Evolutionary conservation across 768 basidiomycete genomes (phyloP).

Genomic region (Boletales sp.): DNA sequence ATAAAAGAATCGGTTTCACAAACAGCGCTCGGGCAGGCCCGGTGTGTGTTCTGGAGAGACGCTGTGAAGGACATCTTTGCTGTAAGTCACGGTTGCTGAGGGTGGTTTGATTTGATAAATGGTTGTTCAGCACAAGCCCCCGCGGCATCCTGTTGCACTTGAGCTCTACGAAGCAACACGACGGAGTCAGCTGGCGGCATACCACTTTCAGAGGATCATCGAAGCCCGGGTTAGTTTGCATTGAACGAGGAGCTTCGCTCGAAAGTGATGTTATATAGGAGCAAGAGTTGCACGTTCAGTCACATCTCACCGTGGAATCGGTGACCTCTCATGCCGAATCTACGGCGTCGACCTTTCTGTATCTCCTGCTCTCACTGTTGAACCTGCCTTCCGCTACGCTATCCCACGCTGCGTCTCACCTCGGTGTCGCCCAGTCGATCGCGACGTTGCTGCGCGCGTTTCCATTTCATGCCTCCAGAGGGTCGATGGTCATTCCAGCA

Average conservation of each 20-base stretch:
- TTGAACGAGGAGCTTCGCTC: slow-evolving; percentile 4
- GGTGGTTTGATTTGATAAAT: slow-evolving; percentile 11
- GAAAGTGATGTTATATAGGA: slow-evolving; percentile 43
- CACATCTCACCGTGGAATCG: slow-evolving; percentile 64
- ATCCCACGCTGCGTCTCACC: slow-evolving; percentile 78
- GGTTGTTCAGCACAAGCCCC: slow-evolving; percentile 60
- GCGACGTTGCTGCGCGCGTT: slow-evolving; percentile 70
- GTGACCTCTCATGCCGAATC: slow-evolving; percentile 74
- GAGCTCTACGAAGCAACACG: slow-evolving; percentile 60
- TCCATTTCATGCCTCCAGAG: slow-evolving; percentile 70
- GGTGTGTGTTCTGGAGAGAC: slow-evolving; percentile 87
- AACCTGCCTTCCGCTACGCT: slow-evolving; percentile 51
- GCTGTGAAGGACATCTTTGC: slow-evolving; percentile 64
- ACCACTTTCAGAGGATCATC: slow-evolving; percentile 79
- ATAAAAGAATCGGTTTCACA: slow-evolving; percentile 76
- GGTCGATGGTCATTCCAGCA: slow-evolving; percentile 73
- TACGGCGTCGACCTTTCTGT: slow-evolving; percentile 74
- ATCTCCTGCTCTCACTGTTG: slow-evolving; percentile 69
- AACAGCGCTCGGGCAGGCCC: slow-evolving; percentile 71
- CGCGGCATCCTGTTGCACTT: slow-evolving; percentile 76
- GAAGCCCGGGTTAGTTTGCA: slow-evolving; percentile 67
- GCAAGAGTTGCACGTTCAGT: slow-evolving; percentile 58
- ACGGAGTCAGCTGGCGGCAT: slow-evolving; percentile 51
- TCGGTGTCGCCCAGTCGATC: slow-evolving; percentile 72
- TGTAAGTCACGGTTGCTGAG: slow-evolving; percentile 37